These are phyloP conservation scores for Bryum argenteum DNA, from an alignment of 225 moss, liverwort and hornwort genomes.

Conservation along the genomic window DNA sequence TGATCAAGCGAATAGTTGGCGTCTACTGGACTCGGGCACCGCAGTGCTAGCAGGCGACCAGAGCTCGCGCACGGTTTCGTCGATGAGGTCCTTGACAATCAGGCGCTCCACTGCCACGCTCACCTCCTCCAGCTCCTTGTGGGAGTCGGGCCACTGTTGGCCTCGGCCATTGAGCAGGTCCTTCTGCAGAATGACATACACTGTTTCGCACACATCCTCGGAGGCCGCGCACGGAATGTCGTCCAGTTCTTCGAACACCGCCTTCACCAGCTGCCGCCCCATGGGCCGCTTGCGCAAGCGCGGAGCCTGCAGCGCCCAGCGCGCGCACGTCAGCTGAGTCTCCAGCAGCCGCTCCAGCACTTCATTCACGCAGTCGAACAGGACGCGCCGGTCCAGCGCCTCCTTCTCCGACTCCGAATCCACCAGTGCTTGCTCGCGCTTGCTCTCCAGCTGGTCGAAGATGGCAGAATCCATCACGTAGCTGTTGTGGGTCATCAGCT, in stretches of 20 bases:
- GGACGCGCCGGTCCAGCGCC: constrained; percentile 39
- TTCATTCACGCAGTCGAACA: constrained; percentile 59
- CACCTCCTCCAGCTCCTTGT: constrained; percentile 60
- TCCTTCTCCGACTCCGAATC: not conserved
- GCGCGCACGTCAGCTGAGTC: constrained; percentile 6
- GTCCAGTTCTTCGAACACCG: constrained; percentile 60
- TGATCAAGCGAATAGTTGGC: constrained; percentile 48
- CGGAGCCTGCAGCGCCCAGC: constrained; percentile 24
- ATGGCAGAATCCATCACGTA: constrained; percentile 43
- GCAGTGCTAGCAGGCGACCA: not conserved
- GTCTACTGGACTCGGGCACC: constrained; percentile 31
- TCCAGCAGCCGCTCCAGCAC: constrained; percentile 46
- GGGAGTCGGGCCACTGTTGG: constrained; percentile 61
- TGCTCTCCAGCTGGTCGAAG: constrained; percentile 47
- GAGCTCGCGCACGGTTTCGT: constrained; percentile 65
- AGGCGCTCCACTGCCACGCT: constrained; percentile 72
- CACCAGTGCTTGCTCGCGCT: constrained; percentile 7
- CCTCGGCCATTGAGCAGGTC: constrained; percentile 58
- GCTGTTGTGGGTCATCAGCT: constrained; percentile 20
- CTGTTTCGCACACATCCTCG: constrained; percentile 73
- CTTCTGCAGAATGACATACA: constrained; percentile 75
- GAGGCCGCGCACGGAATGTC: constrained; percentile 58
- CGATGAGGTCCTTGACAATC: constrained; percentile 83
- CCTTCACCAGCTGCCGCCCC: constrained; percentile 52
- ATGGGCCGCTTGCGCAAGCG: constrained; percentile 47